Base-by-base conservation (phyloP, 345 rosid species). In the Salix suchowensis region DNA sequence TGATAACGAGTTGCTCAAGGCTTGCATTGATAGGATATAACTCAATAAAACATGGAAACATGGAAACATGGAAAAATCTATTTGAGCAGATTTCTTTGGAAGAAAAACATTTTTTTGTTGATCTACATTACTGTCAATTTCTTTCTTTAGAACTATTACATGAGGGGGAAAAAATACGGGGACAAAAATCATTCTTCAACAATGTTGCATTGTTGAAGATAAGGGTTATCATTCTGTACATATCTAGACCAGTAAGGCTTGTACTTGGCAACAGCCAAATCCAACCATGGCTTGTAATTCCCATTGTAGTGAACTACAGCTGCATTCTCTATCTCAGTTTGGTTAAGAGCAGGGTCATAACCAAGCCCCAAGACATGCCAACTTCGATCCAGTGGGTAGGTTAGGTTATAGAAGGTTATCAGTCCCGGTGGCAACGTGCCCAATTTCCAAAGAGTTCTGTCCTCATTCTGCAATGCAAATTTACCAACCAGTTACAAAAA, bases 301-400 rank as follows among this genome's bases (percentile, higher is more conserved):
- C 99, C 98, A 46, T 96, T 94, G 92, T 94, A 96, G 81, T 96
- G 98, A 77, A 96, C 86, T 6, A 94, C 98, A 5, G 93, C 98
- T 64, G 89, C 99, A 64, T 89, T 89, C 76, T 91, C 92, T 77
- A 96, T 91, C 82, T 89, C 94, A 0, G 98, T 94, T 75, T 87
- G 88, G 90, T 96, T 96, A 9, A 96, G 97, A 54, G 98, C 98
- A 15, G 98, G 99, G 75, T 96, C 98, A 62, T 92, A 93, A n/a
- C 99, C 98, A 14, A 96, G 97, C 73, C 99, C 99, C 85, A 96
- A 78, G 24, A 87, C 95, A 69, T 96, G 98, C 98, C 99, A 96
- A 70, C 87, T 79, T 61, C 95, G 82, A 52, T 96, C 94, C 76
- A 96, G 82, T 4, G 99, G 93, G 68, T 77, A 88, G 32, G 95